Evolutionary conservation across 306 rosid species (phyloP), one percentile per base, ranked within the genome.

Genomic region (Cyamopsis tetragonoloba): DNA sequence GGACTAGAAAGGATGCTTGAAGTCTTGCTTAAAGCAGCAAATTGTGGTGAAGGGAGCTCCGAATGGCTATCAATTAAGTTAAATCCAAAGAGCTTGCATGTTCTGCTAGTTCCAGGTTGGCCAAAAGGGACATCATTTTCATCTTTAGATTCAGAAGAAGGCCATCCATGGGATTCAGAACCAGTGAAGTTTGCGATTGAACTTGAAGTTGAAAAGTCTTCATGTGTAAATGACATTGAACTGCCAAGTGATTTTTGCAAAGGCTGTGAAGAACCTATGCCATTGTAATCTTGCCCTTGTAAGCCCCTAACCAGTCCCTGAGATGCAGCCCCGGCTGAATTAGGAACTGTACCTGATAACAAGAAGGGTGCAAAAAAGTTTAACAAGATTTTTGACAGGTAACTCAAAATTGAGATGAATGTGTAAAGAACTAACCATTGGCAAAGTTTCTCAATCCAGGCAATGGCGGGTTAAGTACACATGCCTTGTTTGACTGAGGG

Each of bases 11-110:
- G 28, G 44, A 66, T 62, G 68, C 73, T 68, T 62, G 63, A 42
- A 24, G 7, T 69, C 55, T 71, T 82, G 73, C 70, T 66, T 22
- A 44, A 69, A 72, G 43, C 71, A 71, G 74, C 73, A 70, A 73
- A 71, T 83, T 85, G 86, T 57, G 44, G 86, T 79, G 91, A 88
- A 85, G 95, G 91, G 87, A 85, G 91, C 86, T 88, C 91, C 74
- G 77, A 66, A 53, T 69, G 68, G 39, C 31, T 34, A 13, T 74
- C 58, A 71, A 14, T 55, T 54, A 88, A 62, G 62, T 57, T 72
- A 68, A 88, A 62, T 23, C 95, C 95, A 53, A 88, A 88, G 20
- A 88, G 81, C 76, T 43, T 80, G 75, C 2, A 76, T 54, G 28
- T 72, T 26, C 41, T 26, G 26, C 17, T 5, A 48, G 66, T 60